Conservation (phyloP, 2,329 filamentous ascomycete genomes). For the Trichoderma arundinaceum region DNA sequence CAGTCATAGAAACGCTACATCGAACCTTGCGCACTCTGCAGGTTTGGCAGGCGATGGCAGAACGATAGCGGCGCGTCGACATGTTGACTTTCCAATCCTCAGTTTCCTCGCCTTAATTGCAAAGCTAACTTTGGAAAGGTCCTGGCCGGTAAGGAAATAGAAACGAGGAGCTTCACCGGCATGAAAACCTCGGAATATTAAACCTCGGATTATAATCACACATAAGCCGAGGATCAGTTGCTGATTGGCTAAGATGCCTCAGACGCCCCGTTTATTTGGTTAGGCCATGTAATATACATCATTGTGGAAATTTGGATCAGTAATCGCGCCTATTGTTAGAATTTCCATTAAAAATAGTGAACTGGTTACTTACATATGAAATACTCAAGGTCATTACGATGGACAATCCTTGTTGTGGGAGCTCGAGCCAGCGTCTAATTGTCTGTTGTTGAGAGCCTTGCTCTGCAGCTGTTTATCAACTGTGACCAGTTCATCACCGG, state of each 20-base stretch:
- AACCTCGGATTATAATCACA: conserved; percentile 24
- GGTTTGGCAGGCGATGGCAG: conserved; percentile 26
- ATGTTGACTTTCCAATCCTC: not conserved
- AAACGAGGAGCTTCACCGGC: conserved; percentile 11
- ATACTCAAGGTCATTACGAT: not conserved
- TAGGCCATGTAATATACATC: not conserved
- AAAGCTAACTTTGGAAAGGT: not conserved
- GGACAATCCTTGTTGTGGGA: no score
- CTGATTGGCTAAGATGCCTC: not conserved
- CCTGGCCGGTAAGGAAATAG: conserved; percentile 18
- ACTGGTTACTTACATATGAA: not conserved
- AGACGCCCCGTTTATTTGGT: conserved; percentile 10
- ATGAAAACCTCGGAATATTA: conserved; percentile 21
- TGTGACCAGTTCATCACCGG: no score
- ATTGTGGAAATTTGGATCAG: not conserved
- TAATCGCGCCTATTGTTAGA: not conserved
- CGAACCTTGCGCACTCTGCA: conserved; percentile 28
- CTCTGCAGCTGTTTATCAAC: no score
- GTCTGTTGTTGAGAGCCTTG: no score
- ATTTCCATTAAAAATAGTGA: not conserved
- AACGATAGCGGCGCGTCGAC: conserved; percentile 28
- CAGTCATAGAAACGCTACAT: conserved; percentile 27
- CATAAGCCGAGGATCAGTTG: conserved; percentile 3
- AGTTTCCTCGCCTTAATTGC: not conserved
- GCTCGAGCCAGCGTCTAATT: no score